A percentile compares a stretch with the other conserved stretches of the same genome.
These are phyloP conservation scores for Pelargonium australe DNA, from an alignment of 441 rosid genomes.

Conservation along the genomic window DNA sequence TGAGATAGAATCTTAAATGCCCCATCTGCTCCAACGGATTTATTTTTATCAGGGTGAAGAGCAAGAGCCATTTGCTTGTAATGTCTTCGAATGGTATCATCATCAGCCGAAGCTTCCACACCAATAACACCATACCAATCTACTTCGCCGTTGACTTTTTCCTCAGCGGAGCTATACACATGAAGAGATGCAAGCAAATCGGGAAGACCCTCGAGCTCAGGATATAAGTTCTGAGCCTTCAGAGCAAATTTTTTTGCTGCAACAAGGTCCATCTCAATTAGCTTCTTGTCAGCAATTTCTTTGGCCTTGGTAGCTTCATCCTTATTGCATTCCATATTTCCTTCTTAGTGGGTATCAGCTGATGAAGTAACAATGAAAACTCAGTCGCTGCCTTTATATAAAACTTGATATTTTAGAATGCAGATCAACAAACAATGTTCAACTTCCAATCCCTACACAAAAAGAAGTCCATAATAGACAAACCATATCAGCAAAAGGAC, in stretches of 20 bases:
- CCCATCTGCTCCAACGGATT: slow-evolving; percentile 41
- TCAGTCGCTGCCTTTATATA: not conserved
- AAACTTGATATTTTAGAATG: not conserved
- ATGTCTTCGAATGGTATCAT: slow-evolving; percentile 40
- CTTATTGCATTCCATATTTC: not conserved
- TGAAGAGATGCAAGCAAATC: slow-evolving; percentile 39
- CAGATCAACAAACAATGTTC: not conserved
- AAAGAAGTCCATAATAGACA: not conserved
- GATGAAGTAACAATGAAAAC: not conserved
- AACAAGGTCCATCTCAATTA: not conserved
- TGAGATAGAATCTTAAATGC: slow-evolving; percentile 46
- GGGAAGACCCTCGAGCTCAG: slow-evolving; percentile 38
- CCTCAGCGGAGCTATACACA: slow-evolving; percentile 32
- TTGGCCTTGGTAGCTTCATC: not conserved
- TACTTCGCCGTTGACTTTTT: slow-evolving; percentile 32
- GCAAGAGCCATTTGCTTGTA: slow-evolving; percentile 42
- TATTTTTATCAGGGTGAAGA: slow-evolving; percentile 57
- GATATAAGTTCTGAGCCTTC: slow-evolving; percentile 36
- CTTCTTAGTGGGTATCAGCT: not conserved
- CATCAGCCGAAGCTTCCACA: slow-evolving; percentile 43
- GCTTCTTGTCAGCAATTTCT: not conserved
- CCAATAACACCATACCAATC: slow-evolving; percentile 48
- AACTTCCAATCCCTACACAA: not conserved
- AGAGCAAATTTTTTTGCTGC: slow-evolving; percentile 22
- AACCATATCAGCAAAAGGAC: not conserved